Evolutionary conservation across 2,329 filamentous ascomycete species (phyloP).

Genomic region (Verticillium nubilum): DNA sequence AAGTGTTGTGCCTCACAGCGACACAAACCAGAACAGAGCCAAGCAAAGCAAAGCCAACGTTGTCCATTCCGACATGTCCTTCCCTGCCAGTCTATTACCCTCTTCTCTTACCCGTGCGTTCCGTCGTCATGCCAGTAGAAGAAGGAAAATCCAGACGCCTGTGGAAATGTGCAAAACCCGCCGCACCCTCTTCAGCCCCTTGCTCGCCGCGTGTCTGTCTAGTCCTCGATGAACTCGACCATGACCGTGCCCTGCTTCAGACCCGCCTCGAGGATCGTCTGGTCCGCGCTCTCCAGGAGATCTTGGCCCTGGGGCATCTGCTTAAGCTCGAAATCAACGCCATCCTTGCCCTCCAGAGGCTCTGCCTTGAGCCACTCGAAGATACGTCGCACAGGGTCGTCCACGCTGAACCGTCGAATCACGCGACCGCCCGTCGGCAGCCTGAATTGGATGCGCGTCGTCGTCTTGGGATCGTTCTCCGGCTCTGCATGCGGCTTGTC

Average conservation of each 20-base stretch:
- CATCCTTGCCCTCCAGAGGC: constrained; percentile 73
- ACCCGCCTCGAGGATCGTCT: constrained; percentile 73
- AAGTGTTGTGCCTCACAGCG: background rate
- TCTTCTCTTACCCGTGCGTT: background rate
- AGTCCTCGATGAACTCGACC: constrained; percentile 77
- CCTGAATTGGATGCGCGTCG: constrained; percentile 88
- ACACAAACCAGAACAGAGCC: background rate
- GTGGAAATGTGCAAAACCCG: background rate
- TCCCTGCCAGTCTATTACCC: background rate
- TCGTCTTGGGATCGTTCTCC: constrained; percentile 59
- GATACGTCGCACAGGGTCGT: constrained; percentile 73
- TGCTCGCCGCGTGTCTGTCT: background rate
- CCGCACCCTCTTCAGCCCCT: background rate
- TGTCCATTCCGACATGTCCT: background rate
- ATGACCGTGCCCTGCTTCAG: constrained; percentile 92
- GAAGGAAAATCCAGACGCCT: background rate
- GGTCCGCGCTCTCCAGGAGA: constrained; percentile 68
- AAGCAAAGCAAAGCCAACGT: background rate
- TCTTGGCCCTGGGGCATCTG: constrained; percentile 74
- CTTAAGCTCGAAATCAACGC: constrained; percentile 80
- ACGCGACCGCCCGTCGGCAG: constrained; percentile 80
- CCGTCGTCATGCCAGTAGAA: background rate
- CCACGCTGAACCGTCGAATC: constrained; percentile 75
- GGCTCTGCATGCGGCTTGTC: constrained; percentile 75
- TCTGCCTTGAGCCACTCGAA: constrained; percentile 97